phyloP scores from a whole-genome alignment of 2,329 filamentous ascomycete species.

The Fusarium protoensiforme region DNA sequence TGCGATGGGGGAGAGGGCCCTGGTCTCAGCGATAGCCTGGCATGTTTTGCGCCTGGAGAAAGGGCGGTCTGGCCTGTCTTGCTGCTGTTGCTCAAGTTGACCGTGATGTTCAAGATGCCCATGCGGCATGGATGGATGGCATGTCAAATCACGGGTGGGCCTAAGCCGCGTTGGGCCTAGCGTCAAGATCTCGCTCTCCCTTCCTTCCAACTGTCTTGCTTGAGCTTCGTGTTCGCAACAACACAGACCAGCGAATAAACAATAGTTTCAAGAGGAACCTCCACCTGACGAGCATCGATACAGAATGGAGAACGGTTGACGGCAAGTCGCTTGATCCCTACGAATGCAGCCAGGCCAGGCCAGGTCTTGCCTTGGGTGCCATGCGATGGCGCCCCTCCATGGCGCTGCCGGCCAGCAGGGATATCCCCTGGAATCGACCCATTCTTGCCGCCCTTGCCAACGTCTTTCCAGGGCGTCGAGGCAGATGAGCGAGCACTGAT shows the following conservation, averaged over 20 bases:
- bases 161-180: constrained; percentile 22
- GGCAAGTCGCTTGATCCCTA: constrained; percentile 24
- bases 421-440: constrained; percentile 31
- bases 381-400: constrained; percentile 17
- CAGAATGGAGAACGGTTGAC: constrained; percentile 23
- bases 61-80: constrained; percentile 40
- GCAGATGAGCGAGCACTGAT: constrained; percentile 36
- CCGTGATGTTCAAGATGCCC: constrained; percentile 28
- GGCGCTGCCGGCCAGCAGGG: constrained; percentile 10
- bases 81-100: constrained; percentile 7
- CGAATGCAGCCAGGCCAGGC: not conserved
- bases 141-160: constrained; percentile 35
- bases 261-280: constrained; percentile 11
- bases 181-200: constrained; percentile 29
- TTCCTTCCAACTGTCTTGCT: constrained; percentile 10
- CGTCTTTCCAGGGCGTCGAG: constrained; percentile 5
- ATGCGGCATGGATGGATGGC: constrained; percentile 13
- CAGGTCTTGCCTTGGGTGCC: constrained; percentile 23
- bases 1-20: not conserved
- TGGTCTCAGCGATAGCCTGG: constrained; percentile 20
- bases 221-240: constrained; percentile 3
- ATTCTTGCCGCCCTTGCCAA: constrained; percentile 20
- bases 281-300: constrained; percentile 19
- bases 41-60: constrained; percentile 24
- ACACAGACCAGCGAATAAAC: constrained; percentile 32